Base-by-base conservation (phyloP, 768 basidiomycete genomes). In the Neoboletus brunneissimus region DNA sequence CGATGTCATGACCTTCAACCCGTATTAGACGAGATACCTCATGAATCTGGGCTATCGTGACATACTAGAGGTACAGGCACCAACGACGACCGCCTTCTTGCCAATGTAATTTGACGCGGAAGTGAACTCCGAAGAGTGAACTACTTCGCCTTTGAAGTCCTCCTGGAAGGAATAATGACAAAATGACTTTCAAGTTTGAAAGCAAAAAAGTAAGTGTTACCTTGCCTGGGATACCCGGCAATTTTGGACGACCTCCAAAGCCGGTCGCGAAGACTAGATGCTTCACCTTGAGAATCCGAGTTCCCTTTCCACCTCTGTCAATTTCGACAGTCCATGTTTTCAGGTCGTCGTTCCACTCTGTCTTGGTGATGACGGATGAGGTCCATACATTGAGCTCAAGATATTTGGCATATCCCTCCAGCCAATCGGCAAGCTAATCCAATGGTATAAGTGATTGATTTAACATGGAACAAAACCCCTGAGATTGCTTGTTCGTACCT, bases 341-440 rank as follows among this genome's bases (percentile, higher is more conserved):
- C 45, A 68, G 71, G 46, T 61, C 58, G 15, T 73, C 68, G 61
- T 79, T 61, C 68, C 77, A 77, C 0, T 61, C 61, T 10, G 77
- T 69, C 31, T 66, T 72, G 18, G 61, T 67, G 20, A 83, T 73
- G 16, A 60, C 72, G 0, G 81, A 73, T 0, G 81, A 79, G 0
- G 79, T 82, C 87, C 86, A 88, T 12, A 85, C 79, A 54, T 85
- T 80, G 40, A 89, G 67, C 54, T 88, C 87, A 35, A 87, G 74
- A 4, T 76, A 65, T 4, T 80, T 74, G 0, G 81, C 85, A 57
- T 88, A 89, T 5, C 71, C 73, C 63, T 88, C 86, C 18, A 88
- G 70, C 82, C 84, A 88, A 58, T 83, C 81, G 2, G 80, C 86
- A n/a, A 88, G 75, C 81, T 84, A 49, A 12, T 31, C 7, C 13